Base-by-base conservation (phyloP, 2,329 filamentous ascomycete genomes). In the Penicillium sp. region DNA sequence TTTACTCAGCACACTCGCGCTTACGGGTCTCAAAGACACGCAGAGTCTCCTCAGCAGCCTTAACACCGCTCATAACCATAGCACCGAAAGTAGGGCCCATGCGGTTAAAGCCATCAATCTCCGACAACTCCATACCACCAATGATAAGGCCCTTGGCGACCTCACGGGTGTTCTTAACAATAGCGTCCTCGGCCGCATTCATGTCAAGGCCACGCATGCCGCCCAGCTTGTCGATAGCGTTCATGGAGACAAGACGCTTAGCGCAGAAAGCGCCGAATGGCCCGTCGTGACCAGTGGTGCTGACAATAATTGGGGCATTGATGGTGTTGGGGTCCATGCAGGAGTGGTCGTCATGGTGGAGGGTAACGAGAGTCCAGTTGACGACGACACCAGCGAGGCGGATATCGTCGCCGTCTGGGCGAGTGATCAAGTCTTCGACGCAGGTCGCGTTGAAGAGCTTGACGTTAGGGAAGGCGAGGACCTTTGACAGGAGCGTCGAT, bases 261-360 rank as follows among this genome's bases (percentile, higher is more conserved):
- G 90, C 91, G 62, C 79, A 89, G 80, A 97, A 97, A 47, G 91
- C 91, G 44, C 91, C 92, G 72, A 96, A 95, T 16, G 91, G 91
- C 44, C 84, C 92, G 63, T 97, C 91, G 68, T 97, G 91, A 48
- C 91, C 92, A 0, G 91, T 96, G 25, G 91, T 96, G 55, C 87
- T 91, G 78, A 97, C 89, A 69, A 96, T 81, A 56, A 96, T 75
- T 1, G 91, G 91, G 0, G 91, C 90, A 71, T 96, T 96, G 83
- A 96, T 96, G 68, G 91, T 96, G 84, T 94, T 96, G 64, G 91
- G 91, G 74, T 96, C 92, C 91, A 96, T 96, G 87, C 91, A 96
- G 59, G 85, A 89, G 79, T 96, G 91, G 73, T 93, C 89, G 71
- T 91, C 88, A 75, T 92, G 89, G 75, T 92, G 88, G 81, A 93